Base-by-base conservation (phyloP, 2,329 filamentous ascomycete species). In the Tolypocladium tropicale region DNA sequence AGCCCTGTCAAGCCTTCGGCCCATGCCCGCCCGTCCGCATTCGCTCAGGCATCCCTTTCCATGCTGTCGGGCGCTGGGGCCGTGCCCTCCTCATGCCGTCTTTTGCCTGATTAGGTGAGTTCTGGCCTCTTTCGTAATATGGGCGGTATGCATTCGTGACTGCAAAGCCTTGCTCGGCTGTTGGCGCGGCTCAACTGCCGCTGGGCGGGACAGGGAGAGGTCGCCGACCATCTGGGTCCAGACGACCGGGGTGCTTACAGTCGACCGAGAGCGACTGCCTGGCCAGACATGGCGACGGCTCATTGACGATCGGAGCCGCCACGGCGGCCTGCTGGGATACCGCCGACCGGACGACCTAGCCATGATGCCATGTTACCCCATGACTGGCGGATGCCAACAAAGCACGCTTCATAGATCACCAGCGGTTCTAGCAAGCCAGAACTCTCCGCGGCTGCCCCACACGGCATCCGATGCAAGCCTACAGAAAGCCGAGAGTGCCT, bases 121-220 rank as follows among this genome's bases (percentile, higher is more conserved):
- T n/a, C 10, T 39, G 25, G 34, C 53, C 34, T 21, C 46, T 50
- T 50, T 50, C 46, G 46, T 50, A 50, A 48, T 21, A 16, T 54
- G 36, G 33, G 53, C 43, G 53, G 53, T 54, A 54, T 54, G 53
- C 53, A 49, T 21, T 50, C 46, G 11, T 28, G 28, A 14, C 32
- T 36, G 30, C 30, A 41, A n/a, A 46, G 30, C 53, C 9, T 33
- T 25, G 39, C 21, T 54, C 43, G 53, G 53, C 32, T 37, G 23
- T 37, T 36, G 46, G 41, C 33, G 43, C 53, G 30, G 43, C 33
- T 50, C 43, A 54, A 54, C 53, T 54, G 53, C 53, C 53, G 53
- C 36, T 50, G 36, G 53, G 53, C 16, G 30, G 25, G 18, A 23
- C 2, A 12, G 37, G 53, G 30, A 36, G 41, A 36, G 39, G 46